A percentile compares a stretch with the other conserved stretches of the same genome.
These are phyloP conservation scores for Teratosphaeria nubilosa DNA, from an alignment of 2,329 filamentous ascomycete species.

Conservation along the genomic window DNA sequence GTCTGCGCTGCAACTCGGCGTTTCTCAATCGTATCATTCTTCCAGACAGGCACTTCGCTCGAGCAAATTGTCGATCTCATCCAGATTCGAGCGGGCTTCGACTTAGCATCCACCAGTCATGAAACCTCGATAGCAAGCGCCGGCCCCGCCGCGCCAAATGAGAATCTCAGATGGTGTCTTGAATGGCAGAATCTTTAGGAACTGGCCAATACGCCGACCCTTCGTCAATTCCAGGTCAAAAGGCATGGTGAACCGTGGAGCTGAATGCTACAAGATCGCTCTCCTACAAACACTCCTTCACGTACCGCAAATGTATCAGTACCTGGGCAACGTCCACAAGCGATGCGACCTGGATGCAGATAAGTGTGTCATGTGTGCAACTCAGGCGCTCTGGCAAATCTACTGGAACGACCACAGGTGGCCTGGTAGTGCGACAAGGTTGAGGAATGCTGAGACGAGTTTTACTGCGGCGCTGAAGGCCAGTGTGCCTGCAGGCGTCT, in stretches of 20 bases:
- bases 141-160: neutral
- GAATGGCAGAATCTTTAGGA: neutral
- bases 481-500: neutral
- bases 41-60: neutral
- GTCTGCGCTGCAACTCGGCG: neutral
- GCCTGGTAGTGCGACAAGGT: neutral
- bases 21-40: neutral
- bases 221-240: neutral
- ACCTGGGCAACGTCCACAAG: neutral
- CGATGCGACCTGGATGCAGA: neutral
- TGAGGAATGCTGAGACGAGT: neutral
- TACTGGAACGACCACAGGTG: neutral
- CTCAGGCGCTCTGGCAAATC: neutral
- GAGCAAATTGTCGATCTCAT: neutral
- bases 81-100: neutral
- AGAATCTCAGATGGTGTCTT: neutral
- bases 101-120: neutral
- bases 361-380: neutral
- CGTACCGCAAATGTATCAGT: neutral
- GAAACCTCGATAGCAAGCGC: neutral
- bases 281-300: neutral
- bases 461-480: neutral
- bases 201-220: neutral
- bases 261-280: neutral
- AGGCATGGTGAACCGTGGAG: neutral